Percentiles rank a stretch among this genome's conserved stretches.
Evolutionary conservation across 441 rosid species (phyloP).

Genomic region (Pelargonium citronellum): DNA sequence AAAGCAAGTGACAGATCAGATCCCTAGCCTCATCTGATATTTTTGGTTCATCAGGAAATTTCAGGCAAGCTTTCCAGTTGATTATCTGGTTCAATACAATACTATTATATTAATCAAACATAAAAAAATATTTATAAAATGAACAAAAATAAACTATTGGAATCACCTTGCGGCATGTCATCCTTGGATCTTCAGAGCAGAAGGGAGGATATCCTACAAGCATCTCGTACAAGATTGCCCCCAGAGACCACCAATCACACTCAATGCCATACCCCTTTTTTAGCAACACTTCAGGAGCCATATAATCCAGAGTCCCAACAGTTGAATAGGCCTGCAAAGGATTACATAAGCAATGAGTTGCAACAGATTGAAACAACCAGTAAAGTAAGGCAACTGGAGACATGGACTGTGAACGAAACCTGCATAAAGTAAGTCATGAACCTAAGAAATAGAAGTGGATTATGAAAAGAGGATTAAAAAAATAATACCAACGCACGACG

Average conservation of each 20-base stretch:
- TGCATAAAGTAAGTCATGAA: conserved; percentile 3
- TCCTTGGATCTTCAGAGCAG: conserved; percentile 84
- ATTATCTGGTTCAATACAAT: conserved; percentile 22
- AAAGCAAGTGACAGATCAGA: conserved; percentile 77
- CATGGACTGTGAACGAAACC: background rate
- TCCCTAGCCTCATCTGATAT: conserved; percentile 81
- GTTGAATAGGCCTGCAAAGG: conserved; percentile 79
- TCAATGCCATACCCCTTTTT: conserved; percentile 99
- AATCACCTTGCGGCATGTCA: conserved; percentile 83
- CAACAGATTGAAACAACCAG: background rate
- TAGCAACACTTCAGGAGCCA: conserved; percentile 92
- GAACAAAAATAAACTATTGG: conserved; percentile 20
- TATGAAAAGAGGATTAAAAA: conserved; percentile 11
- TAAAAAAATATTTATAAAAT: background rate
- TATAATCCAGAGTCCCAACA: conserved; percentile 94
- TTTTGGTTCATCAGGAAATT: conserved; percentile 87
- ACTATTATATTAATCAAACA: background rate
- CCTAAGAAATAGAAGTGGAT: conserved; percentile 9
- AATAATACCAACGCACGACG: conserved; percentile 79
- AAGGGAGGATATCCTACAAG: conserved; percentile 95
- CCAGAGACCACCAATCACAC: conserved; percentile 99
- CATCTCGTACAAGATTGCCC: conserved; percentile 97
- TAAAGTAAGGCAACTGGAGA: background rate
- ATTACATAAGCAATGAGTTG: conserved; percentile 18
- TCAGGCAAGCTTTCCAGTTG: conserved; percentile 76